A percentile compares a stretch with the other conserved stretches of the same genome.
phyloP scores from a whole-genome alignment of 257 asterid species.

The Rauvolfia tetraphylla region DNA sequence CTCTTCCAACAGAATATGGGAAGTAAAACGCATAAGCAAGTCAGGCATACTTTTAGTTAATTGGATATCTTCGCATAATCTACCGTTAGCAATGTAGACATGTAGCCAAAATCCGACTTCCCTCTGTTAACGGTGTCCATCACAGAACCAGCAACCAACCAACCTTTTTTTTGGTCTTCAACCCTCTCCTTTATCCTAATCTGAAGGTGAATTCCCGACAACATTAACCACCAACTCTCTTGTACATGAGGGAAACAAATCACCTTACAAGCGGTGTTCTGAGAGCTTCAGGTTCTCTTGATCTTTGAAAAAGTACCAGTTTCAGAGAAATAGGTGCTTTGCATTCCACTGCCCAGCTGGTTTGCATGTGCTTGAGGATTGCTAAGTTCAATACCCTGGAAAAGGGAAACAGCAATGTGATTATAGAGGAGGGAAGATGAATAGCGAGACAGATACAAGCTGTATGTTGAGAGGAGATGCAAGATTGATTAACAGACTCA shows the following conservation, averaged over 20 bases:
- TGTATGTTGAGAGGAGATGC: background rate
- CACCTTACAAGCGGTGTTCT: background rate
- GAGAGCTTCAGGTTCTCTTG: constrained; percentile 47
- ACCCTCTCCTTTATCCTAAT: background rate
- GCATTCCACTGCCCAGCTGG: constrained; percentile 83
- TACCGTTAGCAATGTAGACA: background rate
- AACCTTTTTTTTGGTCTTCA: too few species aligned
- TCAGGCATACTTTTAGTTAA: too few species aligned
- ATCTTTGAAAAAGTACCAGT: constrained; percentile 92
- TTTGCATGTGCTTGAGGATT: constrained; percentile 77
- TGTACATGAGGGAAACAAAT: background rate
- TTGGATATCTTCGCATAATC: too few species aligned
- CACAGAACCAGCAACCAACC: too few species aligned
- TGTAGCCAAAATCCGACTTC: background rate
- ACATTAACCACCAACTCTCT: background rate
- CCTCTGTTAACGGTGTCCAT: background rate
- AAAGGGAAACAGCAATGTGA: background rate
- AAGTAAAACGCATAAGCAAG: too few species aligned
- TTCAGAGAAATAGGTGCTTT: constrained; percentile 90
- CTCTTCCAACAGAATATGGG: too few species aligned
- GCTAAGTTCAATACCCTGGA: constrained; percentile 91
- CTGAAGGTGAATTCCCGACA: background rate
- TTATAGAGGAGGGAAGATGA: background rate
- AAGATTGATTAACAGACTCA: background rate
- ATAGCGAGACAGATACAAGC: background rate